Percentiles rank a stretch among this genome's conserved stretches.
Evolutionary conservation across 1,284 basidiomycete species (phyloP).

Genomic region (Termitomyces sp.): DNA sequence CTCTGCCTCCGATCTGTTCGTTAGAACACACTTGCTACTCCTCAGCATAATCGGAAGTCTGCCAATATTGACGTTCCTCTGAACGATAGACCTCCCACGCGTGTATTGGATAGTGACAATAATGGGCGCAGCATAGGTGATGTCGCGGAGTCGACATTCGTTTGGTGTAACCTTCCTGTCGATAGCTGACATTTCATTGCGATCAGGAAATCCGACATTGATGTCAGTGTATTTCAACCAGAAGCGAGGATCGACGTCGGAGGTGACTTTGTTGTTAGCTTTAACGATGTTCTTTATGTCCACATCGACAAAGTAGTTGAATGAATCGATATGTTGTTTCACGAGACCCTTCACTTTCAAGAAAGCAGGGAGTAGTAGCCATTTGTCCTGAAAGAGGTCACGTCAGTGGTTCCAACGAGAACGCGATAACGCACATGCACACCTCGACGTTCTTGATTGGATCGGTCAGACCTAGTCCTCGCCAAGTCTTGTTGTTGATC

Average conservation of each 20-base stretch:
- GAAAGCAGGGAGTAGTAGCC: conserved; percentile 92
- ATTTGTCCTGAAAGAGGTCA: conserved; percentile 75
- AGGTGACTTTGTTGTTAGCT: conserved; percentile 90
- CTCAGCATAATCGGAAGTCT: conserved; percentile 96
- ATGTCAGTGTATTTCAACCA: conserved; percentile 98
- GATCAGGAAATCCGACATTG: conserved; percentile 84
- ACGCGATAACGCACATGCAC: conserved; percentile 19
- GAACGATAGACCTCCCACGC: conserved; percentile 86
- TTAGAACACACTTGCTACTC: conserved; percentile 90
- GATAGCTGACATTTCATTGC: conserved; percentile 78
- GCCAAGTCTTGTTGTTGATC: conserved; percentile 55
- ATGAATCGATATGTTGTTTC: conserved; percentile 99
- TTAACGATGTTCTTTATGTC: conserved; percentile 96
- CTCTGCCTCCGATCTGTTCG: conserved; percentile 72
- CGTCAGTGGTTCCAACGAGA: neutral
- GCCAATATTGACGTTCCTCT: conserved; percentile 87
- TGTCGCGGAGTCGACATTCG: conserved; percentile 95
- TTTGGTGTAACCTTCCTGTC: conserved; percentile 91
- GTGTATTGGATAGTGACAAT: conserved; percentile 96
- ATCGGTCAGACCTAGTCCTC: conserved; percentile 69
- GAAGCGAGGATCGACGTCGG: conserved; percentile 96
- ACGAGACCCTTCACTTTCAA: conserved; percentile 97
- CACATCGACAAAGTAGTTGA: conserved; percentile 98
- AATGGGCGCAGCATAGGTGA: conserved; percentile 93
- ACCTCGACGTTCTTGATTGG: conserved; percentile 79